A percentile compares a stretch with the other conserved stretches of the same genome.
phyloP scores from a whole-genome alignment of 805 yeast genomes.

The Pichia rugopelliculosa region DNA sequence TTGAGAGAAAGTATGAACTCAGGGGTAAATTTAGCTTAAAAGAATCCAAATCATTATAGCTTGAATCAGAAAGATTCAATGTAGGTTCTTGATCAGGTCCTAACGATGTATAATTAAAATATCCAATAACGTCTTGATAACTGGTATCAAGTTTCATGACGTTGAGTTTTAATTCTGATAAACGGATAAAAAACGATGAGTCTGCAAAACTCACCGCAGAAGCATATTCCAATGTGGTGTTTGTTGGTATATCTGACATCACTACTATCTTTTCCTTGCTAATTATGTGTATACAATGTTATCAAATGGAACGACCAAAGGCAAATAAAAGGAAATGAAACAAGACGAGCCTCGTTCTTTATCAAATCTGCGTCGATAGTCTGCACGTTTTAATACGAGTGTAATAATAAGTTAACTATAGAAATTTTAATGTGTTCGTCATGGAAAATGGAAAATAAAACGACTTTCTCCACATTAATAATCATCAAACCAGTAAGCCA shows the following conservation, averaged over 20 bases:
- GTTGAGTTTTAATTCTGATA: constrained; percentile 68
- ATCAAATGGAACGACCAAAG: neutral
- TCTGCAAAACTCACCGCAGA: constrained; percentile 47
- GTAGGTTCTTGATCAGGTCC: constrained; percentile 27
- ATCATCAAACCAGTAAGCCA: no score
- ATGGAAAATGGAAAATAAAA: no score
- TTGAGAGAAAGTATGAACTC: constrained; percentile 18
- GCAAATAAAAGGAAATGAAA: neutral
- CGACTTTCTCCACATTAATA: no score
- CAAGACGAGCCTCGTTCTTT: neutral
- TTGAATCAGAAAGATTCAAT: constrained; percentile 12
- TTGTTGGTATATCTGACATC: neutral
- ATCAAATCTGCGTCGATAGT: neutral
- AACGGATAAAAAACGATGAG: constrained; percentile 74
- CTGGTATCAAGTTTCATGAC: constrained; percentile 57
- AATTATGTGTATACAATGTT: neutral
- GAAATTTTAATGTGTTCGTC: no score
- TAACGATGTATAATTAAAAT: constrained; percentile 24
- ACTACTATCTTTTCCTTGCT: neutral
- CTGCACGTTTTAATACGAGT: no score
- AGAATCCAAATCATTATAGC: neutral
- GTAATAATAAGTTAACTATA: no score
- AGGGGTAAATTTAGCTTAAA: neutral
- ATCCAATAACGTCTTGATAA: constrained; percentile 36
- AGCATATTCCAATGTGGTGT: neutral